phyloP scores from a whole-genome alignment of 352 stramenopile species.

The Phytophthora idaei region DNA sequence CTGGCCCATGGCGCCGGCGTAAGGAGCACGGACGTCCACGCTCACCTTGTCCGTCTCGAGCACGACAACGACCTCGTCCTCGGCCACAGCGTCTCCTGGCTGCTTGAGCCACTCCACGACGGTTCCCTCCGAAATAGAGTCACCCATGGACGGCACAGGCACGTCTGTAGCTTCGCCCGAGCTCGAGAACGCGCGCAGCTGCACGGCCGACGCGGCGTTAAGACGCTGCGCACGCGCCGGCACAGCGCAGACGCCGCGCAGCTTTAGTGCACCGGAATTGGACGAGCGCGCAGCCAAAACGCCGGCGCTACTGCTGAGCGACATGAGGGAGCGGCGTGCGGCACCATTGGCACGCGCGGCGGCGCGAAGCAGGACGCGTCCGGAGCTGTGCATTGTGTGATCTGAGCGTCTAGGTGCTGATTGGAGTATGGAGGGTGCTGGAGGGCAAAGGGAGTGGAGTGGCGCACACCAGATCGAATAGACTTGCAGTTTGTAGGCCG shows the following conservation, averaged over 20 bases:
- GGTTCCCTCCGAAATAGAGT: conserved; percentile 98
- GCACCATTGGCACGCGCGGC: conserved; percentile 31
- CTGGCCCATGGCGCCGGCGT: conserved; percentile 90
- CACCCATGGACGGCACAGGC: conserved; percentile 89
- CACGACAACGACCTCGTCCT: conserved; percentile 98
- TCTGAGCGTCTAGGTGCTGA: conserved; percentile 22
- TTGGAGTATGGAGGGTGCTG: conserved; percentile 10
- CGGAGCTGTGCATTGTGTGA: conserved; percentile 36
- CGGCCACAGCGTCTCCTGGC: conserved; percentile 91
- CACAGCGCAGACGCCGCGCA: conserved; percentile 6
- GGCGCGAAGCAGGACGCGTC: conserved; percentile 38
- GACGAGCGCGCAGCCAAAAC: conserved; percentile 20
- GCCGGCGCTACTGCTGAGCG: conserved; percentile 11
- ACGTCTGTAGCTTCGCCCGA: conserved; percentile 49
- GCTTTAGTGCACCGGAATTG: conserved; percentile 11
- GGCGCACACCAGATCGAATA: background rate
- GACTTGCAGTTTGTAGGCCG: conserved; percentile 14
- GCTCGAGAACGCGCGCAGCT: conserved; percentile 48
- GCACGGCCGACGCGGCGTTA: conserved; percentile 2
- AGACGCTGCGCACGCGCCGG: conserved; percentile 6
- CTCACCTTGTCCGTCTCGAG: conserved; percentile 99
- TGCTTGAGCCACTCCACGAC: conserved; percentile 96
- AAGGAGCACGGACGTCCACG: conserved; percentile 87
- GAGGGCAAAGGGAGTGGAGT: background rate
- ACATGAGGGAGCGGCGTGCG: conserved; percentile 26